phyloP scores from a whole-genome alignment of 768 basidiomycete genomes.

The Tylopilus sp. region DNA sequence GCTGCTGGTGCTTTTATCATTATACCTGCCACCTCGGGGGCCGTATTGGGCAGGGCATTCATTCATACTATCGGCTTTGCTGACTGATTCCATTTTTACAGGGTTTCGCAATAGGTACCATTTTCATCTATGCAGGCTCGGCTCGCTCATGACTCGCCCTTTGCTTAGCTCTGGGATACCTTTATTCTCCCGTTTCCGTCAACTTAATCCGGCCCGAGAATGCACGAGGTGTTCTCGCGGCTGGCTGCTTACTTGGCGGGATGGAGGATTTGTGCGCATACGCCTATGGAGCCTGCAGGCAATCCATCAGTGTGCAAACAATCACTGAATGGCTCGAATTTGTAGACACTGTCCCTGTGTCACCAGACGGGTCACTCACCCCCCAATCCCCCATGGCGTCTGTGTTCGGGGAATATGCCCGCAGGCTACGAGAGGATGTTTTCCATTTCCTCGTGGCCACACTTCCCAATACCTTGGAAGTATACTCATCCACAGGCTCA shows the following conservation, averaged over 20 bases:
- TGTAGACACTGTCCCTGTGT: constrained; percentile 52
- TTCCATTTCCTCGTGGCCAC: constrained; percentile 74
- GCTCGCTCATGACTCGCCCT: constrained; percentile 19
- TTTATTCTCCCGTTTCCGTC: constrained; percentile 72
- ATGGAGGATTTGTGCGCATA: constrained; percentile 83
- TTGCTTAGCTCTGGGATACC: constrained; percentile 67
- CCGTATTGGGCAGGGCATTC: constrained; percentile 19
- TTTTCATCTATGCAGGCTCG: constrained; percentile 5
- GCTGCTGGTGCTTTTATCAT: constrained; percentile 14
- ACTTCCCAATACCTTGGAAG: constrained; percentile 64
- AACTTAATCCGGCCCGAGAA: constrained; percentile 70
- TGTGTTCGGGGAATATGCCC: constrained; percentile 76
- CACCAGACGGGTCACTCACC: constrained; percentile 42
- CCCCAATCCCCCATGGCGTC: constrained; percentile 50
- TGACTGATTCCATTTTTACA: constrained; percentile 28
- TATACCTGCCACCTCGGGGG: constrained; percentile 19
- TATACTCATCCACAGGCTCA: constrained; percentile 40
- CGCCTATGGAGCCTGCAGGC: constrained; percentile 74
- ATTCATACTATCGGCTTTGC: constrained; percentile 5
- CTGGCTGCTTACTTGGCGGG: constrained; percentile 79
- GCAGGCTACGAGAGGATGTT: constrained; percentile 69
- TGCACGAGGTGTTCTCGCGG: constrained; percentile 81
- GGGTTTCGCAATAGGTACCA: constrained; percentile 74
- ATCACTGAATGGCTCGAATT: constrained; percentile 79
- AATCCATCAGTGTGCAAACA: constrained; percentile 71